These are phyloP conservation scores for Solanum virginianum DNA, from an alignment of 257 asterid genomes.

Conservation along the genomic window DNA sequence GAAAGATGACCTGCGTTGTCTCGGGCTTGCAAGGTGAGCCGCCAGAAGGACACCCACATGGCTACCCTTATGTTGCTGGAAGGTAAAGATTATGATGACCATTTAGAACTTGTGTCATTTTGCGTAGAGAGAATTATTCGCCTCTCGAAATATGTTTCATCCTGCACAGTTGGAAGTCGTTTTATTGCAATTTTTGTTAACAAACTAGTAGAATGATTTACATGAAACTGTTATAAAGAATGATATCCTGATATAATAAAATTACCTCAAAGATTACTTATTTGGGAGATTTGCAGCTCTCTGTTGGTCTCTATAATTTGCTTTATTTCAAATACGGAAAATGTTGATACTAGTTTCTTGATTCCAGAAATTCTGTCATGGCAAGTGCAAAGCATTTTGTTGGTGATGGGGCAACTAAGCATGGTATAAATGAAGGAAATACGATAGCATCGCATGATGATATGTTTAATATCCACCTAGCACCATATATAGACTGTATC, in stretches of 20 bases:
- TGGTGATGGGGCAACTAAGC: conserved; percentile 81
- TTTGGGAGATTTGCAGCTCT: neutral
- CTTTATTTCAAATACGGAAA: neutral
- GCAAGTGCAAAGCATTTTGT: conserved; percentile 91
- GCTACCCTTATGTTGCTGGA: conserved; percentile 92
- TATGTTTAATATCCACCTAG: conserved; percentile 64
- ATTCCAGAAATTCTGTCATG: conserved; percentile 61
- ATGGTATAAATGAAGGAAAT: conserved; percentile 76
- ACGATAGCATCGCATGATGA: conserved; percentile 48
- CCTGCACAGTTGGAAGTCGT: neutral
- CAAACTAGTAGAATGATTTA: neutral
- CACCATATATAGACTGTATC: conserved; percentile 66
- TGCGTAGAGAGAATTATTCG: neutral
- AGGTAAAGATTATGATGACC: conserved; percentile 25
- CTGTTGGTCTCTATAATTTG: neutral
- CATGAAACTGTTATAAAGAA: neutral
- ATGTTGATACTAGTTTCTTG: conserved; percentile 1
- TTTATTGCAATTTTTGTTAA: neutral
- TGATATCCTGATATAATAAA: neutral
- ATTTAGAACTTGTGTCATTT: neutral
- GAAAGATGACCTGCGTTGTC: conserved; percentile 67
- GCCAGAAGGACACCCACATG: conserved; percentile 73
- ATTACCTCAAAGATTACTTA: neutral
- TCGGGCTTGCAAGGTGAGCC: conserved; percentile 91
- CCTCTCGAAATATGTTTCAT: neutral